phyloP scores from a whole-genome alignment of 257 asterid species.

The Salvia hispanica region DNA sequence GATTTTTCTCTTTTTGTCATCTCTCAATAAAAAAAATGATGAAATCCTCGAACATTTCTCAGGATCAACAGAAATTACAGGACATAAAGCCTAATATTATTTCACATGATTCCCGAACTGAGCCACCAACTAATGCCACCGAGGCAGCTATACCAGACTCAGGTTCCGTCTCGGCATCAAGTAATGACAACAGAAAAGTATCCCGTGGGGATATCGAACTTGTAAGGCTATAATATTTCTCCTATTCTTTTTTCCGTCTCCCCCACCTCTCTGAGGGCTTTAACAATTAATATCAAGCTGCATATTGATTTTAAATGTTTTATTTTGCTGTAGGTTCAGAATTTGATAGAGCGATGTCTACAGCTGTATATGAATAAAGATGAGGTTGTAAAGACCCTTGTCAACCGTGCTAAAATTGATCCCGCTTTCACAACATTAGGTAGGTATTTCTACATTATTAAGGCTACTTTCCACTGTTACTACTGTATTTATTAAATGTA shows the following conservation, averaged over 20 bases:
- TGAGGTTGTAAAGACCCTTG: conserved; percentile 89
- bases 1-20: neutral
- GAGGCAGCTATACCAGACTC: conserved; percentile 83
- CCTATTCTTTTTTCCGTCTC: neutral
- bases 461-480: too few relatives aligned
- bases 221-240: conserved; percentile 48
- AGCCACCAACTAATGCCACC: conserved; percentile 53
- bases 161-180: conserved; percentile 80
- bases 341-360: conserved; percentile 88
- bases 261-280: neutral
- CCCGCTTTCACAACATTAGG: conserved; percentile 98
- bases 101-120: conserved; percentile 68
- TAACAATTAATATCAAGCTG: conserved; percentile 2
- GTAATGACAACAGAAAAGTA: conserved; percentile 83
- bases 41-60: conserved; percentile 5
- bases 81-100: conserved; percentile 64
- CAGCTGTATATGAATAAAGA: conserved; percentile 92
- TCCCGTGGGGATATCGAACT: conserved; percentile 96
- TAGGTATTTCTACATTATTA: conserved; percentile 32
- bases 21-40: too few relatives aligned
- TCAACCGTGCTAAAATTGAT: conserved; percentile 94
- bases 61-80: conserved; percentile 50
- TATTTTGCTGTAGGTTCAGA: conserved; percentile 74
- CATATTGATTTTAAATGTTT: conserved; percentile 16
- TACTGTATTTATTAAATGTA: too few relatives aligned